Evolutionary conservation across 768 basidiomycete species (phyloP), one percentile per base, ranked within the genome.

Genomic region (Auricularia auricula-judae): DNA sequence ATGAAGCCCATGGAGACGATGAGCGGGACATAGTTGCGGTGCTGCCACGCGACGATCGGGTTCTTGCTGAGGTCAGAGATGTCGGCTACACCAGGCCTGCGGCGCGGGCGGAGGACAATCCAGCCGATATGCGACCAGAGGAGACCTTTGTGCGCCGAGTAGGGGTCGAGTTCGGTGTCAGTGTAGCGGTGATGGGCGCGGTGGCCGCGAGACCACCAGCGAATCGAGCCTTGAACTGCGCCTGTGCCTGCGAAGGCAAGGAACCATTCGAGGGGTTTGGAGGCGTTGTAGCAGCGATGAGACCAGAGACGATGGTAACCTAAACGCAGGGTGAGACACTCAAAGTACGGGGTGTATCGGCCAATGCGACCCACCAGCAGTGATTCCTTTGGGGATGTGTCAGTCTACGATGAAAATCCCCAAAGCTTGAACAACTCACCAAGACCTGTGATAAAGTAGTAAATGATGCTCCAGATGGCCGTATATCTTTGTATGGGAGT

Each of bases 181-280:
- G 94, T 98, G 79, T 97, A 96, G 53, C 94, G 85, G 73, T 97
- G 95, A 75, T 97, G 95, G 3, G 96, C 96, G 66, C 96, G 91
- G 80, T 99, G 97, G 60, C 95, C 95, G 62, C 97, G 85, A 23
- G 88, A 88, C 97, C 97, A 98, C 97, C 97, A 98, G 75, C 92
- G 90, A 78, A 99, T 96, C 23, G 95, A 97, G 8, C 96, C 96
- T 72, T 99, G 85, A 59, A 96, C 89, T 3, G 96, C 95, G 60
- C 97, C 96, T 1, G 93, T 87, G 61, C 96, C 97, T 10, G 86
- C 82, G 21, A 89, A 70, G 33, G 94, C 91, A 60, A 98, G 84
- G 67, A 84, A 77, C 72, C 93, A 97, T 73, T 98, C 88, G 12
- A 98, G 77, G 16, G 90, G 87, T 65, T 81, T 81, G 3, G 89